Evolutionary conservation across 2,329 filamentous ascomycete species (phyloP).

Genomic region (Exophiala oligosperma): DNA sequence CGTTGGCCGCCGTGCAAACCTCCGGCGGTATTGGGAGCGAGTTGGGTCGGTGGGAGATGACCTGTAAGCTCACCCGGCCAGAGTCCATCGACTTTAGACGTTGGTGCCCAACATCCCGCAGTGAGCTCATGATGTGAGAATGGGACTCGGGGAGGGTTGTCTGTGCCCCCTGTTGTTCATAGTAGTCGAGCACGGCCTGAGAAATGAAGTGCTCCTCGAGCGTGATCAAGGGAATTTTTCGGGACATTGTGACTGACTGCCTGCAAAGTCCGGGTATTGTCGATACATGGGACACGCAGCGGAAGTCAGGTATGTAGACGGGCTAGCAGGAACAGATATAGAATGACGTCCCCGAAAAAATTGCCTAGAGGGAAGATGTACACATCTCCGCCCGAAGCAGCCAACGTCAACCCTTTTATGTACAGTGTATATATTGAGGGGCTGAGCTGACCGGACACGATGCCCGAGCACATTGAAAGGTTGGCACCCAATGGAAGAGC

Average conservation of each 20-base stretch:
- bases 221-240: constrained; percentile 24
- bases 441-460: no score
- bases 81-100: constrained; percentile 24
- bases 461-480: not conserved
- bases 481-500: not conserved
- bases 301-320: not conserved
- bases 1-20: constrained; percentile 23
- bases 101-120: constrained; percentile 18
- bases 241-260: constrained; percentile 7
- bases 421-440: no score
- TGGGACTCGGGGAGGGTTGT: constrained; percentile 14
- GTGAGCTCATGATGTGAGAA: constrained; percentile 16
- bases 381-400: no score
- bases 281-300: not conserved
- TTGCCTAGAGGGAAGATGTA: not conserved
- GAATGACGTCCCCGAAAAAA: not conserved
- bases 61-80: constrained; percentile 24
- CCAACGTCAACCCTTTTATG: no score
- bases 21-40: constrained; percentile 20
- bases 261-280: not conserved
- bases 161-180: constrained; percentile 10
- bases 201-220: constrained; percentile 30
- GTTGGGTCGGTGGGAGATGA: constrained; percentile 27
- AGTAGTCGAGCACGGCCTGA: constrained; percentile 19
- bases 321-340: not conserved